phyloP scores from a whole-genome alignment of 495 filamentous ascomycete species.

The Penicillium daleae region DNA sequence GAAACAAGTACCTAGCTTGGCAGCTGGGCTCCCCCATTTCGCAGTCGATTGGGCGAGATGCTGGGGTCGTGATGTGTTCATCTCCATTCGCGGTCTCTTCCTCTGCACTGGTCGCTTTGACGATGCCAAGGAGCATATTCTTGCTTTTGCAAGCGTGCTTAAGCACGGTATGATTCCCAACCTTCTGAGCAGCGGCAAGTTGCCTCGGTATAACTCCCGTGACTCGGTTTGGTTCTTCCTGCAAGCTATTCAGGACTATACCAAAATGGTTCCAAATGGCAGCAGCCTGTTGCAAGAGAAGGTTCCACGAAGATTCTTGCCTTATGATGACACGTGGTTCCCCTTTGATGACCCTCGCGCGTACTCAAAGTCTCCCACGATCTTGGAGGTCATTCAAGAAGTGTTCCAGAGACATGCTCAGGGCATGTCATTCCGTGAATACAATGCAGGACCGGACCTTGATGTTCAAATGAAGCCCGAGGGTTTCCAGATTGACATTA shows the following conservation, averaged over 20 bases:
- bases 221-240: constrained; percentile 98
- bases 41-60: constrained; percentile 91
- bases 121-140: constrained; percentile 90
- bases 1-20: constrained; percentile 81
- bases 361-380: constrained; percentile 77
- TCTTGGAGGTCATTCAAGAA: constrained; percentile 92
- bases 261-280: constrained; percentile 79
- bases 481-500: constrained; percentile 89
- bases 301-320: constrained; percentile 85
- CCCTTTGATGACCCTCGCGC: constrained; percentile 76
- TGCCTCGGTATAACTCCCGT: constrained; percentile 94
- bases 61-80: constrained; percentile 98
- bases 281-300: constrained; percentile 72
- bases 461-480: constrained; percentile 93
- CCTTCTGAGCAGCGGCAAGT: constrained; percentile 79
- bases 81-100: constrained; percentile 87
- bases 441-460: constrained; percentile 84
- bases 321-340: constrained; percentile 95
- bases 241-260: constrained; percentile 93
- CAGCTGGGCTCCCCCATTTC: constrained; percentile 95
- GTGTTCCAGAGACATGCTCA: constrained; percentile 86
- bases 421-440: constrained; percentile 89
- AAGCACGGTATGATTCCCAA: constrained; percentile 99
- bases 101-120: constrained; percentile 85
- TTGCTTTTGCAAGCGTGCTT: constrained; percentile 93